These are phyloP conservation scores for Nasturtium officinale DNA, from an alignment of 345 rosid species.

Conservation along the genomic window DNA sequence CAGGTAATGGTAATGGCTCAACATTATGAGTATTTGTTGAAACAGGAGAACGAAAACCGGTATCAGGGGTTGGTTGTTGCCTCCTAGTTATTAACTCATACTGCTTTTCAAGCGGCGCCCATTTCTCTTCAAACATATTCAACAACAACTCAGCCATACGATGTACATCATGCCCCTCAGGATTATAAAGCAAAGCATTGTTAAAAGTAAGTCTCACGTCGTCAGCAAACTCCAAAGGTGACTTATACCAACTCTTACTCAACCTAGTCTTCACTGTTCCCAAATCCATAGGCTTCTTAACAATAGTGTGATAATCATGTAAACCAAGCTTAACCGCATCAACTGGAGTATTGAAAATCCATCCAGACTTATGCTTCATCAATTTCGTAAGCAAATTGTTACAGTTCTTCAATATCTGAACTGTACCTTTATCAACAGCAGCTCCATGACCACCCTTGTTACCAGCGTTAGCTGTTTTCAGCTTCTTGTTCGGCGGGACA, in stretches of 20 bases:
- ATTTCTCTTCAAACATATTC: slow-evolving; percentile 67
- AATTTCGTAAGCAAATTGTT: slow-evolving; percentile 60
- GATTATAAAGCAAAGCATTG: slow-evolving; percentile 85
- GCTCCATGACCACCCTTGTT: slow-evolving; percentile 26
- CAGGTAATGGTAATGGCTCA: slow-evolving; percentile 34
- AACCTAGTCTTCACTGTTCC: slow-evolving; percentile 76
- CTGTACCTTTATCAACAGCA: slow-evolving; percentile 44
- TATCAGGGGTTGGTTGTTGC: slow-evolving; percentile 34
- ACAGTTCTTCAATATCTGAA: slow-evolving; percentile 59
- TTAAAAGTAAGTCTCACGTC: slow-evolving; percentile 84
- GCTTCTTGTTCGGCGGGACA: slow-evolving; percentile 39
- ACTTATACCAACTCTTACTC: slow-evolving; percentile 65
- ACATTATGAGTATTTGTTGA: slow-evolving; percentile 18
- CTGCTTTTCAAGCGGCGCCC: slow-evolving; percentile 56
- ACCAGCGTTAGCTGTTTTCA: slow-evolving; percentile 50
- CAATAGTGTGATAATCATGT: slow-evolving; percentile 70
- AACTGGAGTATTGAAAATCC: slow-evolving; percentile 85
- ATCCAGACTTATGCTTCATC: slow-evolving; percentile 85
- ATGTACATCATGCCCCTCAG: slow-evolving; percentile 83
- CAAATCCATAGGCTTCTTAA: slow-evolving; percentile 93
- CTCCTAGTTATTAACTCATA: slow-evolving; percentile 41
- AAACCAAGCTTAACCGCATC: slow-evolving; percentile 72
- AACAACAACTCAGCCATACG: slow-evolving; percentile 66
- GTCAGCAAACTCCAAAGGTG: slow-evolving; percentile 73
- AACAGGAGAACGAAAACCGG: slow-evolving; percentile 26